Evolutionary conservation across 2,329 filamentous ascomycete genomes (phyloP), one percentile per base, ranked within the genome.

Genomic region (Fusarium sambucinum): DNA sequence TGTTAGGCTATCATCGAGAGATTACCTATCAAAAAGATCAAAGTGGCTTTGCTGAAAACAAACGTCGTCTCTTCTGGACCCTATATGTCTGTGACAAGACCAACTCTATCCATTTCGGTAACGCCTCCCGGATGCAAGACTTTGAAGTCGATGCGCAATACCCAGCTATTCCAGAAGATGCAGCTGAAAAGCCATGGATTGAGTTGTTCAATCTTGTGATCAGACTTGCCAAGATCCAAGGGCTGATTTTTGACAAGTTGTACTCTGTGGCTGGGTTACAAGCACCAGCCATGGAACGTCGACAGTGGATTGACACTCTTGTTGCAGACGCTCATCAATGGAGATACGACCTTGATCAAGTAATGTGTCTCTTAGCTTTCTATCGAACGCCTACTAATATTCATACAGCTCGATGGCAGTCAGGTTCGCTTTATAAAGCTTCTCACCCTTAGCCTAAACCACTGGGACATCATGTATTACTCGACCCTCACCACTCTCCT

Each of bases 401-500:
- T 3, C 6, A 0, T 16, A 6, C 7, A 71, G 68, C 27, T 69
- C 5, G 59, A 71, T 8, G 35, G 46, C 6, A 64, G 55, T 5
- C 45, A 40, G 7, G 62, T 69, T 6, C 59, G 52, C 2, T 67
- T 55, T 25, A 17, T n/a, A 0, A 37, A 61, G 10, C 23, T 71
- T 1, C 35, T n/a, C n/a, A n/a, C n/a, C n/a, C n/a, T 61, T 0
- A 42, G 44, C 3, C 5, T 71, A 3, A 41, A 19, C 2, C 59
- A 63, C 19, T 69, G 69, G 69, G 54, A 71, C 7, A 71, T 69
- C 17, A 69, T 71, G 65, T 71, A 69, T n/a, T 71, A 71, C 2
- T 63, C 69, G 1, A 71, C 68, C 2, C 35, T 71, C 4, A 71
- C 65, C 12, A 48, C 60, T 21, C 46, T 71, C 0, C 32, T 71